Evolutionary conservation across 371 early-diverging fungal species (phyloP).

Genomic region (Apophysomyces trapeziformis): DNA sequence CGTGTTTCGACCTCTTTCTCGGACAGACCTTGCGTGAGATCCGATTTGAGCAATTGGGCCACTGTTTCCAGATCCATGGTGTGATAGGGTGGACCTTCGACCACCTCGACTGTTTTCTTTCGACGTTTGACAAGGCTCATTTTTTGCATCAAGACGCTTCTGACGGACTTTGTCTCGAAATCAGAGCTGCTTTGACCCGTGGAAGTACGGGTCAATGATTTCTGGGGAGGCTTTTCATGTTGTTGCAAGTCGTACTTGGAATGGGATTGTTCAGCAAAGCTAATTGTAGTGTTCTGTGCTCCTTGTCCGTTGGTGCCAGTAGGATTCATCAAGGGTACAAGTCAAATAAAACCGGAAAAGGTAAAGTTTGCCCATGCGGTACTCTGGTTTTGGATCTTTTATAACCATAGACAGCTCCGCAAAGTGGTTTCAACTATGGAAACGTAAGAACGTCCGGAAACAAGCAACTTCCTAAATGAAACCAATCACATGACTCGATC

Average conservation of each 20-base stretch:
- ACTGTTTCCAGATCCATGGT: conserved; percentile 63
- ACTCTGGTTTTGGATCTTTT: background rate
- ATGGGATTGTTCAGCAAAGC: conserved; percentile 28
- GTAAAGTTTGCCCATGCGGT: conserved; percentile 6
- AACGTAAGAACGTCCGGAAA: conserved; percentile 8
- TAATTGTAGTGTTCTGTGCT: conserved; percentile 27
- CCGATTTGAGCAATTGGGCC: conserved; percentile 58
- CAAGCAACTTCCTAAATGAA: background rate
- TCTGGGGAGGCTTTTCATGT: conserved; percentile 36
- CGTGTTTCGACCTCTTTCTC: conserved; percentile 55
- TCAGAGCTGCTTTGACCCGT: conserved; percentile 33
- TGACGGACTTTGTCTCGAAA: conserved; percentile 45
- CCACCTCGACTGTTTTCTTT: conserved; percentile 29
- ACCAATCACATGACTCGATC: conserved; percentile 4
- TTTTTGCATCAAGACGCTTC: conserved; percentile 40
- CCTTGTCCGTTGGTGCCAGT: conserved; percentile 10
- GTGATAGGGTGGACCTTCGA: conserved; percentile 57
- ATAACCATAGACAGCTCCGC: conserved; percentile 1
- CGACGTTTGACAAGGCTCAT: conserved; percentile 39
- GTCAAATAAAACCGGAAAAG: conserved; percentile 4
- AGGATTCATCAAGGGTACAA: conserved; percentile 12
- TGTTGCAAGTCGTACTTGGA: conserved; percentile 8
- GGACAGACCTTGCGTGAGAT: conserved; percentile 64
- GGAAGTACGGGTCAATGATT: conserved; percentile 35
- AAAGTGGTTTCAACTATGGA: background rate